These are phyloP conservation scores for Sequoiadendron giganteum DNA, from an alignment of 75 land plant species.

Conservation along the genomic window DNA sequence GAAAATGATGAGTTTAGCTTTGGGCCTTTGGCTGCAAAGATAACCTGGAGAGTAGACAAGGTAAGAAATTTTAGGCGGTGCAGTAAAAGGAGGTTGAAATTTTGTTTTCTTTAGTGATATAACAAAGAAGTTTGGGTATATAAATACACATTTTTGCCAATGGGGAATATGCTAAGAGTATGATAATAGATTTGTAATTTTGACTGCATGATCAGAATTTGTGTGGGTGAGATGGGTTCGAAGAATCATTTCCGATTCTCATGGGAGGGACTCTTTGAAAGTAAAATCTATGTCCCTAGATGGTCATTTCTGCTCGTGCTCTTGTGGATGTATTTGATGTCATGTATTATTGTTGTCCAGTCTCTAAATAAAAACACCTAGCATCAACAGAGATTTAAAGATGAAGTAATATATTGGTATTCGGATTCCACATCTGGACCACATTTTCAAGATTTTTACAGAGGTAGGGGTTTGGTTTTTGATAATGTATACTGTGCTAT, in stretches of 20 bases:
- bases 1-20: no score
- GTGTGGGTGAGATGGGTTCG: neutral
- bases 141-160: neutral
- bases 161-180: neutral
- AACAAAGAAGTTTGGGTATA: neutral
- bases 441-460: neutral
- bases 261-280: neutral
- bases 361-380: neutral
- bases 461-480: neutral
- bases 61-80: neutral
- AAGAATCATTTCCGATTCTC: neutral
- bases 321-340: neutral
- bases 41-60: no score
- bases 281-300: neutral
- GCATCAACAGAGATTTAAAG: neutral
- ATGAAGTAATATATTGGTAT: neutral
- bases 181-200: neutral
- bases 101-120: neutral
- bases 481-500: neutral
- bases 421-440: neutral
- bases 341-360: neutral
- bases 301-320: neutral
- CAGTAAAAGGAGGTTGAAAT: neutral
- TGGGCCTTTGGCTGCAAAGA: no score
- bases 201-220: neutral